phyloP scores from a whole-genome alignment of 805 yeast species.

The Candida railenensis region DNA sequence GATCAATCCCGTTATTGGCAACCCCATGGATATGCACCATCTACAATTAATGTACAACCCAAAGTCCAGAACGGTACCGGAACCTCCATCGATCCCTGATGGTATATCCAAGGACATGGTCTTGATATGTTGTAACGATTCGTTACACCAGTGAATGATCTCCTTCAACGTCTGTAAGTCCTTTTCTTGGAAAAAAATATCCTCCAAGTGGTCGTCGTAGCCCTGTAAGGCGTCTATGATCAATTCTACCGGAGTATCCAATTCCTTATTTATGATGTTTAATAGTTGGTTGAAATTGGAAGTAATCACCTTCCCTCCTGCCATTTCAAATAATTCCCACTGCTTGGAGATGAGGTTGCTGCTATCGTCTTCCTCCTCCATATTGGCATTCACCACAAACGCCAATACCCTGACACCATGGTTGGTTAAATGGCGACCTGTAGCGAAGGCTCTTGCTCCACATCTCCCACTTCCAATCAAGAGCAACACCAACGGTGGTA shows the following conservation, averaged over 20 bases:
- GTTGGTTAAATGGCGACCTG: constrained; percentile 76
- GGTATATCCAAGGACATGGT: constrained; percentile 76
- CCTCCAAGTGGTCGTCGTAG: constrained; percentile 66
- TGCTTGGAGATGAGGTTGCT: constrained; percentile 50
- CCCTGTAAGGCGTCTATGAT: constrained; percentile 86
- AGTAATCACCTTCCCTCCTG: constrained; percentile 64
- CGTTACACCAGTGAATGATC: constrained; percentile 69
- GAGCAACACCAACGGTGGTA: constrained; percentile 73
- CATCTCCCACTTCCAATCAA: constrained; percentile 74
- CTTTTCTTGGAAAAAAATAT: constrained; percentile 40
- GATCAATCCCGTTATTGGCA: constrained; percentile 65
- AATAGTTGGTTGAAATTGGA: constrained; percentile 34
- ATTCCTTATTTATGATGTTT: constrained; percentile 39
- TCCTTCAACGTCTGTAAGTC: constrained; percentile 40
- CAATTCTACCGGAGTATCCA: constrained; percentile 75
- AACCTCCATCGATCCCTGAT: constrained; percentile 78
- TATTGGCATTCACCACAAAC: constrained; percentile 34
- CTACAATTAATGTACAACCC: constrained; percentile 43
- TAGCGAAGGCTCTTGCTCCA: constrained; percentile 72
- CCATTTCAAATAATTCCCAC: constrained; percentile 50
- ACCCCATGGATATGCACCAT: constrained; percentile 67
- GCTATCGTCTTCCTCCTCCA: constrained; percentile 37
- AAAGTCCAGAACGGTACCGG: constrained; percentile 51
- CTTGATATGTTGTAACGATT: constrained; percentile 37
- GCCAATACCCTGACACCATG: constrained; percentile 71